phyloP scores from a whole-genome alignment of 495 filamentous ascomycete species.

The Geopyxis carbonaria region DNA sequence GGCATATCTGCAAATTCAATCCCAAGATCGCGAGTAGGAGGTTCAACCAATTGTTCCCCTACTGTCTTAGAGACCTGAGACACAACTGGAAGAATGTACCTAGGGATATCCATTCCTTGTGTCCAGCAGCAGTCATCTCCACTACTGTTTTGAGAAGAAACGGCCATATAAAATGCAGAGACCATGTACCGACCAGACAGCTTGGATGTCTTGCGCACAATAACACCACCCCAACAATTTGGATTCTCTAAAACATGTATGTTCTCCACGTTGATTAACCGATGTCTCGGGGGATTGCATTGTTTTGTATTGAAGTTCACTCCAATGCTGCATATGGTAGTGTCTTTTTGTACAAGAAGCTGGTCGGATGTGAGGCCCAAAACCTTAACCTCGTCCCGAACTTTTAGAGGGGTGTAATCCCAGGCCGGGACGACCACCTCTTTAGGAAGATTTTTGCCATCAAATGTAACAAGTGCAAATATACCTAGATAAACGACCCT shows the following conservation, averaged over 20 bases:
- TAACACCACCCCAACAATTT: slow-evolving; percentile 23
- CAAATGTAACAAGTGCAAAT: slow-evolving; percentile 24
- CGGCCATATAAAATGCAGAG: slow-evolving; percentile 24
- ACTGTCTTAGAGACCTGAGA: slow-evolving; percentile 13
- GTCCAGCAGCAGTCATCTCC: slow-evolving; percentile 25
- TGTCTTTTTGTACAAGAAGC: slow-evolving; percentile 22
- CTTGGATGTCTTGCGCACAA: slow-evolving; percentile 17
- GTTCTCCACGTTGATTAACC: slow-evolving; percentile 25
- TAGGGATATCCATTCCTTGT: slow-evolving; percentile 21
- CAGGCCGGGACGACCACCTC: slow-evolving; percentile 22
- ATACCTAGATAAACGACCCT: slow-evolving; percentile 22
- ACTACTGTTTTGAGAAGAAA: slow-evolving; percentile 24
- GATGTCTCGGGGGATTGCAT: slow-evolving; percentile 24
- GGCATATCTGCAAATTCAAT: slow-evolving; percentile 26
- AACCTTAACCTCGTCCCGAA: slow-evolving; percentile 24
- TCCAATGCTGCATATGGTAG: slow-evolving; percentile 22
- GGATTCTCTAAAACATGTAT: slow-evolving; percentile 24
- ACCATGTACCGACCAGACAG: slow-evolving; percentile 18
- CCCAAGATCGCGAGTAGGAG: slow-evolving; percentile 17
- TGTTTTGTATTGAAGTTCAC: slow-evolving; percentile 26
- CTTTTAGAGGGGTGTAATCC: slow-evolving; percentile 24
- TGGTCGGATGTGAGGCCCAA: slow-evolving; percentile 22
- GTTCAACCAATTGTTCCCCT: slow-evolving; percentile 12
- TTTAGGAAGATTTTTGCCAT: slow-evolving; percentile 16
- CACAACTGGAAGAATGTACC: slow-evolving; percentile 24